phyloP scores from a whole-genome alignment of 2,329 filamentous ascomycete species.

The Coniochaeta sp. region DNA sequence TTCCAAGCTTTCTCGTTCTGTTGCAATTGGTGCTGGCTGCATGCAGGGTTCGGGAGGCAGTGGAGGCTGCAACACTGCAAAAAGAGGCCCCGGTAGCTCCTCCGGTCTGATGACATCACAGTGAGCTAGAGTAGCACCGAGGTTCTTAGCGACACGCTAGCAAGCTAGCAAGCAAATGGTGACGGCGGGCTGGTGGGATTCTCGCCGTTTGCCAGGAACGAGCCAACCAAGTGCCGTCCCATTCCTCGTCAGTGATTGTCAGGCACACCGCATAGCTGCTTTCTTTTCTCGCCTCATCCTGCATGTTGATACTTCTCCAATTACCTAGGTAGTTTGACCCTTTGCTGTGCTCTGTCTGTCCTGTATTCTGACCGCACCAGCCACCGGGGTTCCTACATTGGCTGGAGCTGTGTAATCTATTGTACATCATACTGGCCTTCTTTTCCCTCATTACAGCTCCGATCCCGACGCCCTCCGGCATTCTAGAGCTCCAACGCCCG shows the following conservation, averaged over 20 bases:
- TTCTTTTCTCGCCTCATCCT: background rate
- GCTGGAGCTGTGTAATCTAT: background rate
- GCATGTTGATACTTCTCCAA: background rate
- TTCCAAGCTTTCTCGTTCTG: background rate
- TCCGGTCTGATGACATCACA: background rate
- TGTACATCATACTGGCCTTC: background rate
- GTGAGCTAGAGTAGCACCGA: background rate
- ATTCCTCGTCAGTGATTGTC: background rate
- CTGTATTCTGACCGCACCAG: background rate
- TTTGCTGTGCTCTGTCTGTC: background rate
- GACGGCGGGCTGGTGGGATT: background rate
- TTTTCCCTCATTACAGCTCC: background rate
- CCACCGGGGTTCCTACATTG: background rate
- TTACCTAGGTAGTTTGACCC: too few species aligned
- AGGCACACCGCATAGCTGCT: background rate
- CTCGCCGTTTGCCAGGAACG: background rate
- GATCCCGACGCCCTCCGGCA: background rate
- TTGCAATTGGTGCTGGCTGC: background rate
- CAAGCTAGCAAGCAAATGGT: background rate
- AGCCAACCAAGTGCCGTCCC: background rate
- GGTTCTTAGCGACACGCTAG: background rate
- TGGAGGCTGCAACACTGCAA: too few species aligned
- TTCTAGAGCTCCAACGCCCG: background rate
- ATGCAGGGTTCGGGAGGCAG: too few species aligned
- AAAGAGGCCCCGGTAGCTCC: background rate